Conservation (phyloP, 2,329 filamentous ascomycete species). For the Fusarium paranaense region DNA sequence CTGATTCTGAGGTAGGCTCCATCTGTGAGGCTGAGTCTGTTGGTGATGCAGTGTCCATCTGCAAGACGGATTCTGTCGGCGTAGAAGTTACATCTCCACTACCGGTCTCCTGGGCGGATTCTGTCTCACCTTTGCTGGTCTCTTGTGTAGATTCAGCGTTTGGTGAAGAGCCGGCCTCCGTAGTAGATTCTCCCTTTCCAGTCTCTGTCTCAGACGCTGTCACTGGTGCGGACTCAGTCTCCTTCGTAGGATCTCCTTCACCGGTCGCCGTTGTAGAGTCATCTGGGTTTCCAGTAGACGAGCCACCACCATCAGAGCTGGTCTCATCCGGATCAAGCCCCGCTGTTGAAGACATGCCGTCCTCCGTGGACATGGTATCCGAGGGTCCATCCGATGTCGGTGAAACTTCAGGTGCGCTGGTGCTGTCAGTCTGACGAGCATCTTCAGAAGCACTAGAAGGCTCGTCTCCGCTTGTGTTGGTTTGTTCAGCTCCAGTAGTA, state of each 20-base stretch:
- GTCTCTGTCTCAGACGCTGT: neutral
- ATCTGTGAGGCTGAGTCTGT: neutral
- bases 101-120: neutral
- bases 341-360: neutral
- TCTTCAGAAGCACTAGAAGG: neutral
- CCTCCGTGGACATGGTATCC: neutral
- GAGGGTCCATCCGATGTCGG: neutral
- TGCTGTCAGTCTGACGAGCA: neutral
- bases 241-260: neutral
- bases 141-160: neutral
- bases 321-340: neutral
- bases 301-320: neutral
- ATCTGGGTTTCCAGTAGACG: neutral
- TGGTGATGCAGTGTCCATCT: neutral
- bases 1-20: neutral
- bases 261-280: neutral
- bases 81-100: neutral
- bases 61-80: neutral
- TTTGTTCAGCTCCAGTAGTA: neutral
- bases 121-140: neutral
- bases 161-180: neutral
- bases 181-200: neutral
- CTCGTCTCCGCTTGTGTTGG: neutral
- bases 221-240: neutral
- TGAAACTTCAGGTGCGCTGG: neutral